phyloP scores from a whole-genome alignment of 805 yeast species.

The Monosporozyma solicola region DNA sequence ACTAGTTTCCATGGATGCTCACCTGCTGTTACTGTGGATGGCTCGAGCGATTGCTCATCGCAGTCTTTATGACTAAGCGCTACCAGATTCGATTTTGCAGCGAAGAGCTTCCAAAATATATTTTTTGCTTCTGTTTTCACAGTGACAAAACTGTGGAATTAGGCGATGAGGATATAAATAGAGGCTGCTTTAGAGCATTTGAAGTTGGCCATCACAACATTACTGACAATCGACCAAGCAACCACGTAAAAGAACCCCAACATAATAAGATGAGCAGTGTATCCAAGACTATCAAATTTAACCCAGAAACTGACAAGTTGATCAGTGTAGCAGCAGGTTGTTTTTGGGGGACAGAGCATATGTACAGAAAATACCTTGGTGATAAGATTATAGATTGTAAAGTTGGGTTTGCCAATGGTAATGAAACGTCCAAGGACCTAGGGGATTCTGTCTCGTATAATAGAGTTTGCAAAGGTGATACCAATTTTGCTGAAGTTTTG shows the following conservation, averaged over 20 bases:
- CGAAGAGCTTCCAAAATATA: background rate
- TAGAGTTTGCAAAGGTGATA: slow-evolving; percentile 67
- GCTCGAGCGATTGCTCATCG: background rate
- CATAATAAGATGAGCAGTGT: slow-evolving; percentile 18
- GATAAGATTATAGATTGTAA: slow-evolving; percentile 57
- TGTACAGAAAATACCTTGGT: slow-evolving; percentile 62
- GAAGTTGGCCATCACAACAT: background rate
- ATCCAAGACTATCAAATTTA: slow-evolving; percentile 34
- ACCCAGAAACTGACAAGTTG: slow-evolving; percentile 41
- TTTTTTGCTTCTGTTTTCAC: background rate
- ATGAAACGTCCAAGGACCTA: slow-evolving; percentile 35
- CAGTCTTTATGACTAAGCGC: background rate
- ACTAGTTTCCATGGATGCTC: no score
- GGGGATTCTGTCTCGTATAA: slow-evolving; percentile 40
- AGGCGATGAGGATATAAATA: background rate
- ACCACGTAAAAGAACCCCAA: background rate
- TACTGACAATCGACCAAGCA: no score
- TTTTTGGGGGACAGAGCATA: slow-evolving; percentile 86
- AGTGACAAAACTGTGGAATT: background rate
- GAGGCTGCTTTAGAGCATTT: background rate
- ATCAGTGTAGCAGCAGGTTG: slow-evolving; percentile 63
- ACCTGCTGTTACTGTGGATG: no score
- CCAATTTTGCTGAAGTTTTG: slow-evolving; percentile 71
- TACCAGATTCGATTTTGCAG: background rate
- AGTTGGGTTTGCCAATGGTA: slow-evolving; percentile 90